Evolutionary conservation across 148 eudicot species (phyloP).

Genomic region (Heliamphora exappendiculata): DNA sequence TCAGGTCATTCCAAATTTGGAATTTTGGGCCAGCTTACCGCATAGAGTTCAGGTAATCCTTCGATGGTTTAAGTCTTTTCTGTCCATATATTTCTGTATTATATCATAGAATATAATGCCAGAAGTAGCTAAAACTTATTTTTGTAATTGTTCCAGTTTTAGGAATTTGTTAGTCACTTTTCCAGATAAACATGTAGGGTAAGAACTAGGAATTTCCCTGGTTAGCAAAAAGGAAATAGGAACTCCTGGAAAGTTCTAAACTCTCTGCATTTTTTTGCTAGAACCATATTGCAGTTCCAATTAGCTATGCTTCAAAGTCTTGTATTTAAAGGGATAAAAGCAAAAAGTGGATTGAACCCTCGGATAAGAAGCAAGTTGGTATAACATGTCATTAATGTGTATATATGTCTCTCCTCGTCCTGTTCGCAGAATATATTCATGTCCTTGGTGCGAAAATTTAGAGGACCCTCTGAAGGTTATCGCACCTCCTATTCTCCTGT

Average conservation of each 20-base stretch:
- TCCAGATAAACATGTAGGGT: not conserved
- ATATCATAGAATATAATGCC: not conserved
- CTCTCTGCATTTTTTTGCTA: not conserved
- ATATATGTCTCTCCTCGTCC: not conserved
- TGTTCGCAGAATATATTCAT: constrained; percentile 49
- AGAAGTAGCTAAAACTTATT: not conserved
- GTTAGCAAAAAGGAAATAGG: constrained; percentile 1
- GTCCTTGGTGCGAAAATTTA: constrained; percentile 55
- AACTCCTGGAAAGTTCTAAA: not conserved
- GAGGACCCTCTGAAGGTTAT: constrained; percentile 66
- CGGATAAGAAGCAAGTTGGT: not conserved
- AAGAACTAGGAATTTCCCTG: not conserved
- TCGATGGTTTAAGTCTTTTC: not conserved
- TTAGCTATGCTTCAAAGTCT: no score
- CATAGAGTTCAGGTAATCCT: constrained; percentile 64
- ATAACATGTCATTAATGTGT: not conserved
- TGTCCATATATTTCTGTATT: not conserved
- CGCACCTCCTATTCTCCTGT: constrained; percentile 84
- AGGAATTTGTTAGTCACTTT: not conserved
- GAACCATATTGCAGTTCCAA: not conserved
- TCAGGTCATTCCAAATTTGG: constrained; percentile 79
- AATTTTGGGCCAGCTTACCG: constrained; percentile 82
- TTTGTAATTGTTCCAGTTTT: not conserved
- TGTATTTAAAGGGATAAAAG: no score
- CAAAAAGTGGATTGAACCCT: not conserved